phyloP scores from a whole-genome alignment of 2,329 filamentous ascomycete genomes.

The Fusarium longipes region DNA sequence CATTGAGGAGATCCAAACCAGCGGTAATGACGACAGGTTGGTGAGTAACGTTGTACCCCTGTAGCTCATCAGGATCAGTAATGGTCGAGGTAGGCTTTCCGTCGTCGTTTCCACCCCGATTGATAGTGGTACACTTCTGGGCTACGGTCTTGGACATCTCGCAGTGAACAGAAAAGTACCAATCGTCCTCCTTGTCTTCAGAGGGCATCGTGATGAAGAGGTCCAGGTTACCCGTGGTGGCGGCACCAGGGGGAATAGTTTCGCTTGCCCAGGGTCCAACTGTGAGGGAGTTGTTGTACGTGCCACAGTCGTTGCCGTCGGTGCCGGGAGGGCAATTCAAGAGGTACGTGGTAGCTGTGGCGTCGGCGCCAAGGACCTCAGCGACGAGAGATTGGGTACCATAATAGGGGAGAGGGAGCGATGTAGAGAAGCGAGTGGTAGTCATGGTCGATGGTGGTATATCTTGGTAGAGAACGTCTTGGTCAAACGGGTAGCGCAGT shows the following conservation, averaged over 20 bases:
- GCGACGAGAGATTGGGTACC: background rate
- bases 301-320: constrained; percentile 10
- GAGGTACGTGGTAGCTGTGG: constrained; percentile 14
- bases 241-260: constrained; percentile 8
- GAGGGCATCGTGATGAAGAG: constrained; percentile 12
- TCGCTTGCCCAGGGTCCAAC: constrained; percentile 18
- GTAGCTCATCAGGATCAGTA: background rate
- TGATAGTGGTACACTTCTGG: constrained; percentile 3
- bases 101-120: constrained; percentile 15
- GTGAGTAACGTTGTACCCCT: background rate
- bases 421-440: constrained; percentile 11
- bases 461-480: fast-evolving
- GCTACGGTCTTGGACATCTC: constrained; percentile 14
- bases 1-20: constrained; percentile 14
- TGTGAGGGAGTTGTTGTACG: constrained; percentile 13
- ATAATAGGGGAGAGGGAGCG: background rate
- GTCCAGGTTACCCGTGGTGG: constrained; percentile 15
- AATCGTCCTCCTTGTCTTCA: background rate
- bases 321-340: constrained; percentile 21
- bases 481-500: background rate
- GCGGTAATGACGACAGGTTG: constrained; percentile 9
- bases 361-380: constrained; percentile 17
- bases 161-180: constrained; percentile 17
- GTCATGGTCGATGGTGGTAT: background rate
- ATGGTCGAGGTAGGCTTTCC: constrained; percentile 4